phyloP scores from a whole-genome alignment of 192 early-diverging fungal species.

The Cetraspora pellucida region DNA sequence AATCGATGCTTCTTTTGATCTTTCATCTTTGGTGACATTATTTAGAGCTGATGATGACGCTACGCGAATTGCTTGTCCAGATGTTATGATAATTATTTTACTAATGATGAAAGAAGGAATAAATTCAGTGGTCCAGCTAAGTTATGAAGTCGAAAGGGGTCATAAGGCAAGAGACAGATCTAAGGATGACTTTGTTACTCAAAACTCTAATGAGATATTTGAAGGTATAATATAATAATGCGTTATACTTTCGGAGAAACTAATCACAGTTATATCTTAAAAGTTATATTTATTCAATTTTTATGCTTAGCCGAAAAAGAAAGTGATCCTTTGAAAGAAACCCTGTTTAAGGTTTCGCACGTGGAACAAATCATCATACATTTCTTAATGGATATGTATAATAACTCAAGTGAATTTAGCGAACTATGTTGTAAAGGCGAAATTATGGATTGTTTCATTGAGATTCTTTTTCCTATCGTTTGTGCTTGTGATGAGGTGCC shows the following conservation, averaged over 20 bases:
- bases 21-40: slow-evolving; percentile 49
- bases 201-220: neutral
- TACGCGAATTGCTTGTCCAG: slow-evolving; percentile 43
- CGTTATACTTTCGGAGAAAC: neutral
- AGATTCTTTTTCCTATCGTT: slow-evolving; percentile 58
- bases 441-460: slow-evolving; percentile 53
- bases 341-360: slow-evolving; percentile 39
- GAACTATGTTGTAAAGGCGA: slow-evolving; percentile 55
- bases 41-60: slow-evolving; percentile 38
- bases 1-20: slow-evolving; percentile 50
- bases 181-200: slow-evolving; percentile 27
- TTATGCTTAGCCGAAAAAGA: neutral
- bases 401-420: slow-evolving; percentile 52
- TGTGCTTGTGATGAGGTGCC: slow-evolving; percentile 47
- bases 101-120: slow-evolving; percentile 52
- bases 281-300: neutral
- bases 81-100: slow-evolving; percentile 53
- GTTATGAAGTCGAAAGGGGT: slow-evolving; percentile 25
- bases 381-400: slow-evolving; percentile 53
- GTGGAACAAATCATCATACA: slow-evolving; percentile 50
- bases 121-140: slow-evolving; percentile 33
- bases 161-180: neutral
- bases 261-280: too few species aligned
- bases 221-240: slow-evolving; percentile 6
- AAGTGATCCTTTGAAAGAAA: slow-evolving; percentile 32